Base-by-base conservation (phyloP, 176 grass and related monocot genomes). In the Carex myosuroides region DNA sequence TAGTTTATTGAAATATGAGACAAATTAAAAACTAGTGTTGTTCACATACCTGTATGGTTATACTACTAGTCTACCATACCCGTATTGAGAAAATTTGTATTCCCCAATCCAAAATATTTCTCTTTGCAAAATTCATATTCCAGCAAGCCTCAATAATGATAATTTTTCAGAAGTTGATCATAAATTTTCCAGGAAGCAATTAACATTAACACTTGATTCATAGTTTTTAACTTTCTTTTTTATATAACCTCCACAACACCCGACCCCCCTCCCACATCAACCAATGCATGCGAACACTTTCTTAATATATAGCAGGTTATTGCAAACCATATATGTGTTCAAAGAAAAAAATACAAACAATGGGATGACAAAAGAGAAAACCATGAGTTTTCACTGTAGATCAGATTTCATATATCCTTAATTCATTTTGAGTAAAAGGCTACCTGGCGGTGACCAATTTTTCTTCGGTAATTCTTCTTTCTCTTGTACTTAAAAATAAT, bases 401-500 rank as follows among this genome's bases (percentile, higher is more conserved):
- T 55, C 72, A 29, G 71, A 75, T 29, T 54, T 26, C 48, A 55
- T 30, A 6, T 48, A 76, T 76, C 13, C 12, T 79, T 69, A 80
- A 65, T 58, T 35, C 1, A 39, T 37, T 10, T 69, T 69, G 26
- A 59, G 1, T 67, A 86, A 67, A 20, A 9, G 55, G 33, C 61
- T 92, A 98, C 91, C 93, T 98, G 93, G 84, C 91, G 89, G 70
- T 98, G 96, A 68, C 93, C 96, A 79, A 85, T 88, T 70, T 81
- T 98, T 79, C 93, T 88, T 62, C 92, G 86, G 87, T 98, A 95
- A 70, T 98, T 98, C 92, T 98, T 98, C 91, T 98, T 98, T 86
- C 72, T 90, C 89, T 95, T 98, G 86, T 60, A 95, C 85, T 93
- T 95, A 65, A 88, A 95, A 61, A 98, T 87, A 56, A 95, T 98